Evolutionary conservation across 1,284 basidiomycete genomes (phyloP), one percentile per base, ranked within the genome.

Genomic region (Boletus mariae): DNA sequence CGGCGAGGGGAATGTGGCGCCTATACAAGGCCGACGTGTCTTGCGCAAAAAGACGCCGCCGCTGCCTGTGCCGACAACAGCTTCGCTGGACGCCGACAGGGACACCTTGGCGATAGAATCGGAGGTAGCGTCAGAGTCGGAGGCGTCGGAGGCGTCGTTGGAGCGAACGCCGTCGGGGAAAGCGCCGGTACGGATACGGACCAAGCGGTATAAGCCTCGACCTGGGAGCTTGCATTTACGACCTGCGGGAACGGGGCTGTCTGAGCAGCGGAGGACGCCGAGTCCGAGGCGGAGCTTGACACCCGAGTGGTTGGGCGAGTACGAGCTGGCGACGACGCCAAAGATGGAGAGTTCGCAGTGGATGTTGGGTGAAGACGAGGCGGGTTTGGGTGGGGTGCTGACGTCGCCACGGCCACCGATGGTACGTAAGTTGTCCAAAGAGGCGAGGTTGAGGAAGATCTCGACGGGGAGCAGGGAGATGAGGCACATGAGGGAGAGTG

Each of bases 271-370:
- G 17, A 29, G 60, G 34, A 64, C 61, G 5, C 63, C 75, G 13
- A 77, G 73, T 56, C 74, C 77, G 3, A 75, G 74, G 43, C 74
- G 71, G 48, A 73, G 70, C 12, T 43, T 54, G 48, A 73, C 69
- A 12, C 79, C 81, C 0, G 80, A 83, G 42, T 80, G 76, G 73
- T 73, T 77, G 35, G 76, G 77, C n/a, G 82, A 82, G 9, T 68
- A 70, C 32, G 83, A 86, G 26, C 52, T 60, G 45, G 65, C 47
- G 12, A 71, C 72, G 45, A 88, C 86, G 8, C 87, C 86, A 2
- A 80, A 72, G 50, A 80, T 78, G 31, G 63, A 73, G 15, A 73
- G 63, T 60, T 35, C 37, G 5, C 74, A 76, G 35, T 60, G 61
- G 12, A 64, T 8, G 37, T 2, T 67, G 6, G 17, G 26, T 15